phyloP scores from a whole-genome alignment of 1,139 yeast genomes.

The Geotrichum restrictum region DNA sequence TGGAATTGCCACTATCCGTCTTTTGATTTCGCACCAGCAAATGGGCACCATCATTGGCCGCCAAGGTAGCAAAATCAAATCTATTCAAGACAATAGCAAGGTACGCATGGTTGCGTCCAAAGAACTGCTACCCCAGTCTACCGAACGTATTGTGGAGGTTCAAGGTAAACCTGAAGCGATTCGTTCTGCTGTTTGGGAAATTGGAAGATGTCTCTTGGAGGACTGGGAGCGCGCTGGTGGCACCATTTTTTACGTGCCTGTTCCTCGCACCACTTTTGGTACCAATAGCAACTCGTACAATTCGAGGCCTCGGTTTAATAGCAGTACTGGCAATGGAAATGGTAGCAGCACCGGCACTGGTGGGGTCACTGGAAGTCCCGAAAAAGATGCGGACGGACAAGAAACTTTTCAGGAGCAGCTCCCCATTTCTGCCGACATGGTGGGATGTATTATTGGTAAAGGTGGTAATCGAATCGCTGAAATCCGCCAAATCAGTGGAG shows the following conservation, averaged over 20 bases:
- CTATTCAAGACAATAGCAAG: constrained; percentile 63
- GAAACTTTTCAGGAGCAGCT: constrained; percentile 43
- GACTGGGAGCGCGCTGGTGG: constrained; percentile 61
- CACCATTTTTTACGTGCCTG: constrained; percentile 63
- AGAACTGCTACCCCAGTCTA: constrained; percentile 75
- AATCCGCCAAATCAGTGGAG: constrained; percentile 74
- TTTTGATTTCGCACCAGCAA: constrained; percentile 78
- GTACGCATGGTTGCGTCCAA: constrained; percentile 87
- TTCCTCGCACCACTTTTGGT: constrained; percentile 35
- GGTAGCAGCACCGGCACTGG: constrained; percentile 9
- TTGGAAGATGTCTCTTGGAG: constrained; percentile 70
- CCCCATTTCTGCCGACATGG: constrained; percentile 74
- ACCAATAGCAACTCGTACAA: constrained; percentile 13
- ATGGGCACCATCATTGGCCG: constrained; percentile 90
- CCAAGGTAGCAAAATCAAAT: constrained; percentile 76
- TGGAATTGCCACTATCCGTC: constrained; percentile 56
- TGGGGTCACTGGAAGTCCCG: constrained; percentile 4
- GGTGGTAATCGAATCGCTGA: constrained; percentile 85
- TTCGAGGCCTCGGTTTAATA: constrained; percentile 11
- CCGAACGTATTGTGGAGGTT: constrained; percentile 83
- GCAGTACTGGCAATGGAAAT: constrained; percentile 13
- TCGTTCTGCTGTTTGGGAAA: constrained; percentile 52
- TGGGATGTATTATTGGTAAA: constrained; percentile 87
- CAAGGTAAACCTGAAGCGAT: constrained; percentile 75
- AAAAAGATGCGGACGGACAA: constrained; percentile 22